These are phyloP conservation scores for Fusarium ramigenum DNA, from an alignment of 2,329 filamentous ascomycete species.

Conservation along the genomic window DNA sequence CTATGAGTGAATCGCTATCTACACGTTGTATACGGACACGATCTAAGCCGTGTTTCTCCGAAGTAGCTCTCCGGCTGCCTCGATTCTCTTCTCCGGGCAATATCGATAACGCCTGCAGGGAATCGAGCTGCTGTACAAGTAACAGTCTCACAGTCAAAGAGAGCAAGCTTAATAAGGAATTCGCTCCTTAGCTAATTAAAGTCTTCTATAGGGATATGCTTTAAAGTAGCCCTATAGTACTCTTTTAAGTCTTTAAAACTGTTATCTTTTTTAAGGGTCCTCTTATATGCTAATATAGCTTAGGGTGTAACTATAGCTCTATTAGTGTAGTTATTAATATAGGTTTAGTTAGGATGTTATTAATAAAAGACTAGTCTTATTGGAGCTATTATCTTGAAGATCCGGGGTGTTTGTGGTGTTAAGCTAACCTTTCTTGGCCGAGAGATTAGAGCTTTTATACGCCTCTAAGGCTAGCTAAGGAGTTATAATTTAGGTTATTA, in stretches of 20 bases:
- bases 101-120: too few relatives aligned
- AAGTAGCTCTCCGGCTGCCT: too few relatives aligned
- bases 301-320: too few relatives aligned
- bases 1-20: neutral
- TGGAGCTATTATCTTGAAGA: neutral
- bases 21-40: fast-evolving
- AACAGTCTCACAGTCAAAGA: neutral
- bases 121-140: too few relatives aligned
- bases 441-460: neutral
- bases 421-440: neutral
- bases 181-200: neutral
- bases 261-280: too few relatives aligned
- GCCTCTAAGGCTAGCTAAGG: neutral
- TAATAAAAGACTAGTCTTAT: neutral
- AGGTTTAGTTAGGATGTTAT: fast-evolving
- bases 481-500: neutral
- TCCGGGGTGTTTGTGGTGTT: neutral
- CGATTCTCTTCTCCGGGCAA: too few relatives aligned
- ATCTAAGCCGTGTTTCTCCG: neutral
- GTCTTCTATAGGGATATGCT: neutral
- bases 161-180: neutral
- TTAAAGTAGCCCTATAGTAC: too few relatives aligned
- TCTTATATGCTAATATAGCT: too few relatives aligned
- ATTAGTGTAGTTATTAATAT: neutral
- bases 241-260: too few relatives aligned